Evolutionary conservation across 768 basidiomycete genomes (phyloP), one percentile per base, ranked within the genome.

Genomic region (Russula earlei): DNA sequence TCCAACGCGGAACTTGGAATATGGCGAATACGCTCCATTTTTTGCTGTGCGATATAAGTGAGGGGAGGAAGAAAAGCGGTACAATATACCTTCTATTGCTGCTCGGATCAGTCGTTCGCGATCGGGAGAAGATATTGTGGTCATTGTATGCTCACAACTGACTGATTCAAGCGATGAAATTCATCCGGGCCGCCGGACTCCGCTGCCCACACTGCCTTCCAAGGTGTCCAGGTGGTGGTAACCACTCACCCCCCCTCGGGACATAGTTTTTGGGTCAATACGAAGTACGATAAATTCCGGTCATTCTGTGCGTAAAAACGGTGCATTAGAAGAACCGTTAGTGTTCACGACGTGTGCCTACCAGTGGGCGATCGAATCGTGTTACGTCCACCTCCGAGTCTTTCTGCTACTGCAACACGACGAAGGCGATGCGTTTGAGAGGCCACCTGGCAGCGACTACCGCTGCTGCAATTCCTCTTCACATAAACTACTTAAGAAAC

Each of bases 1-100:
- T 0, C 95, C 95, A 15, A 97, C 95, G 8, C 85, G 82, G 67
- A 99, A 96, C 29, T 91, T 85, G 27, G 91, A 93, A 71, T 96
- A 98, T 0, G 83, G 90, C 33, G 74, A 79, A 69, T 96, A 94
- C 0, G 87, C 77, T 31, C 78, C 74, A 58, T 85, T 72, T 67
- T 82, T 87, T 12, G 83, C 87, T 89, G 66, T 14, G 19, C 27
- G 20, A 20, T 5, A 51, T 19, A 52, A 34, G 40, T 36, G 34
- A 34, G 5, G 20, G 24, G 22, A 3, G 20, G 27, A 14, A 17
- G 19, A 40, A 15, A 6, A 20, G 7, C 22, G 17, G 17, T 0
- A 1, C 12, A 4, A 55, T 58, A 31, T 60, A 80, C 84, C 85
- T 72, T 85, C 75, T 47, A 83, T 73, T 2, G 84, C 79, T 10